Percentiles rank a stretch among this genome's conserved stretches.
Conservation (phyloP, 169 alveolate species). For the Babesia microti region DNA sequence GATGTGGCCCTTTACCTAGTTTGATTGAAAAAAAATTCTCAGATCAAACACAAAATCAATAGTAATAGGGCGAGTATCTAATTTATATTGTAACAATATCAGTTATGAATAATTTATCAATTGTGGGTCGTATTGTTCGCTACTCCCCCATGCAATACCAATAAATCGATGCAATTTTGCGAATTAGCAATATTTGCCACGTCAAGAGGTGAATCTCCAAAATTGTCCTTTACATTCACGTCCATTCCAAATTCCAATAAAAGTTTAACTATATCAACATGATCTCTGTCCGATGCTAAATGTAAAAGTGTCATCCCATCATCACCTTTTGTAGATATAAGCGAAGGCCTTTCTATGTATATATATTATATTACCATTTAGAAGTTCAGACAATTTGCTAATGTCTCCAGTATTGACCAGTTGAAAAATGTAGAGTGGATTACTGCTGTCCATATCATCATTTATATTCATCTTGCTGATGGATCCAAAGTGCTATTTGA, state of each 20-base stretch:
- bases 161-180: constrained; percentile 6
- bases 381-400: not conserved
- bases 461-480: not conserved
- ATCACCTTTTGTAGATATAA: constrained; percentile 9
- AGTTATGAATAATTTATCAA: constrained; percentile 6
- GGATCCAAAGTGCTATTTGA: not conserved
- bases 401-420: constrained; percentile 5
- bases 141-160: constrained; percentile 16
- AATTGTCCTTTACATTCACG: constrained; percentile 20
- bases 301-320: constrained; percentile 38
- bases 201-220: constrained; percentile 15
- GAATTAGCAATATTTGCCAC: constrained; percentile 16
- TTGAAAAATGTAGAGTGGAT: no score
- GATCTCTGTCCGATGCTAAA: constrained; percentile 38
- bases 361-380: constrained; percentile 3
- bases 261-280: constrained; percentile 27
- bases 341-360: constrained; percentile 10
- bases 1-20: constrained; percentile 52
- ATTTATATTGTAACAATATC: constrained; percentile 4
- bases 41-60: not conserved
- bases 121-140: constrained; percentile 11
- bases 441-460: not conserved
- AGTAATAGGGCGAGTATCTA: not conserved
- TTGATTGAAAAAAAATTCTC: not conserved
- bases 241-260: constrained; percentile 38